These are phyloP conservation scores for Mortierella claussenii DNA, from an alignment of 192 early-diverging fungal genomes.

Conservation along the genomic window DNA sequence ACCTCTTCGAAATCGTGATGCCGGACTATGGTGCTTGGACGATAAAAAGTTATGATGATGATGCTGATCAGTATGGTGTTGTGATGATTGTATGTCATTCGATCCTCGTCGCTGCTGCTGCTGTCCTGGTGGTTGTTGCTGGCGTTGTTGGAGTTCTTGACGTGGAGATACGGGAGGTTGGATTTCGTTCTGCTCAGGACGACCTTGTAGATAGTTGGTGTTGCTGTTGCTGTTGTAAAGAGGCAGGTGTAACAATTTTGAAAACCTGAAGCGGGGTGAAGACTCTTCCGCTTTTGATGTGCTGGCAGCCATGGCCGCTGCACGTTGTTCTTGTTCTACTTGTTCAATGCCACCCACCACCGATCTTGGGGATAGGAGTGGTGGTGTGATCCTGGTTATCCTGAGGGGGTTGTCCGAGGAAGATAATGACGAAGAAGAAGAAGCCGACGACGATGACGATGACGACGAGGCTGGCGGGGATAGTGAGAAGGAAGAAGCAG, in stretches of 20 bases:
- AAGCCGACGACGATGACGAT: constrained; percentile 1
- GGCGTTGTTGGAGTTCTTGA: constrained; percentile 5
- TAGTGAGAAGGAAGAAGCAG: not conserved
- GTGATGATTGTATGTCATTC: not conserved
- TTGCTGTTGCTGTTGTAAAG: constrained; percentile 9
- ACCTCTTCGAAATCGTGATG: constrained; percentile 18
- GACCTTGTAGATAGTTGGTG: not conserved
- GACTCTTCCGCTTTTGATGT: not conserved
- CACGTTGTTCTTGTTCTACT: not conserved
- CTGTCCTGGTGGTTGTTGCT: constrained; percentile 5
- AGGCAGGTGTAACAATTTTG: constrained; percentile 21
- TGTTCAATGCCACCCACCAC: not conserved
- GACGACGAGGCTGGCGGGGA: not conserved
- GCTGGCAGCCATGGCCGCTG: constrained; percentile 24
- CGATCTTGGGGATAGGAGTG: not conserved
- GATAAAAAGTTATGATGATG: not conserved
- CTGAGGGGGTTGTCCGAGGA: not conserved
- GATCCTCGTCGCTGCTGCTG: no score
- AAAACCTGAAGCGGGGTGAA: constrained; percentile 21
- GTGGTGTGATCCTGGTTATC: no score
- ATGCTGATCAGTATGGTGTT: not conserved
- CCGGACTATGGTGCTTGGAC: constrained; percentile 14
- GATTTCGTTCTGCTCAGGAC: constrained; percentile 4
- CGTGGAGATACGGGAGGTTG: constrained; percentile 2
- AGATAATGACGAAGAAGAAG: not conserved